Evolutionary conservation across 202 grass and related monocot species (phyloP).

Genomic region (Panicum hallii): DNA sequence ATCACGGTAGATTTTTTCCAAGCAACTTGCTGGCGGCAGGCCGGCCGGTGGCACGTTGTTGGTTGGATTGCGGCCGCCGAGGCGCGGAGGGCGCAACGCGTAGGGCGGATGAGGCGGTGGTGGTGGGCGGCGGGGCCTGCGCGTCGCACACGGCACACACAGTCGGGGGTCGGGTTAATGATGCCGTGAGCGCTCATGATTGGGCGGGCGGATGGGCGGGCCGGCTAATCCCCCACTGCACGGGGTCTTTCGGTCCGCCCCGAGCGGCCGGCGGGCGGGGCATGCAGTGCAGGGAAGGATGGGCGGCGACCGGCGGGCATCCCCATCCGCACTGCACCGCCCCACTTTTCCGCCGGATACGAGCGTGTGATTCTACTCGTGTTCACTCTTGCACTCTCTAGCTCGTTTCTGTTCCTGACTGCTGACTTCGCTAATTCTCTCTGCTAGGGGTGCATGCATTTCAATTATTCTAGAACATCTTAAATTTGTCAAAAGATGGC

Average conservation of each 20-base stretch:
- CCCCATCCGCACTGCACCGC: constrained; percentile 49
- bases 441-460: neutral
- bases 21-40: neutral
- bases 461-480: neutral
- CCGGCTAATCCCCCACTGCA: neutral
- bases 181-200: constrained; percentile 46
- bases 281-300: neutral
- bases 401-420: no score
- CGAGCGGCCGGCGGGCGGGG: neutral
- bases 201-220: constrained; percentile 36
- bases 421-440: no score
- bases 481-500: neutral
- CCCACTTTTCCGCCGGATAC: constrained; percentile 34
- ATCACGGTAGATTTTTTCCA: neutral
- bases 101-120: constrained; percentile 4
- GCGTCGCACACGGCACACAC: neutral
- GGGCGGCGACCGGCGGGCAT: constrained; percentile 29
- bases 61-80: constrained; percentile 20
- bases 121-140: constrained; percentile 45
- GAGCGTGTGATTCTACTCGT: no score
- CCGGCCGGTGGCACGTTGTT: neutral
- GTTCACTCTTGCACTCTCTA: neutral
- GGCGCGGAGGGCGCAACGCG: neutral
- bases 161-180: constrained; percentile 11
- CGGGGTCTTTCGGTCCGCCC: constrained; percentile 46